phyloP scores from a whole-genome alignment of 169 alveolate species.

The Sarcocystis neurona region DNA sequence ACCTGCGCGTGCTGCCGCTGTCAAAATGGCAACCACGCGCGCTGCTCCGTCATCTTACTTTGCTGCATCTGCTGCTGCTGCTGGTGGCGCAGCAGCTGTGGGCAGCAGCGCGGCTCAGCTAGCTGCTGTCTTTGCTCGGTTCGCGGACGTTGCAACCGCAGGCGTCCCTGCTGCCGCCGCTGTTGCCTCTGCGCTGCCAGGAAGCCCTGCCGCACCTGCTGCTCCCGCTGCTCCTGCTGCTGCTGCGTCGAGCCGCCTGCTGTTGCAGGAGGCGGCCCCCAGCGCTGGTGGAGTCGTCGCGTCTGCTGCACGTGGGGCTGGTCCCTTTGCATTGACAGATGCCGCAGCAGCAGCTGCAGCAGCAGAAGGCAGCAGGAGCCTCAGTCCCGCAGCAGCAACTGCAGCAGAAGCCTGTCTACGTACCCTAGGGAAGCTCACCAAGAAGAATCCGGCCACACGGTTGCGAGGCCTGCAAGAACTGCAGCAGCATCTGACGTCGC shows the following conservation, averaged over 20 bases:
- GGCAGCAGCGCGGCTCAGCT: conserved; percentile 43
- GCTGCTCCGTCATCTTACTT: not conserved
- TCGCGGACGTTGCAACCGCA: not conserved
- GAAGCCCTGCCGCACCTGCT: not conserved
- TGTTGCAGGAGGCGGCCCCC: not conserved
- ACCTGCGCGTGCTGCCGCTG: no score
- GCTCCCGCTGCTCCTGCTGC: not conserved
- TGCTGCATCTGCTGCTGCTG: not conserved
- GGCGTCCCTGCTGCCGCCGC: not conserved
- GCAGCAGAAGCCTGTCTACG: not conserved
- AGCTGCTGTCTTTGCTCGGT: conserved; percentile 37
- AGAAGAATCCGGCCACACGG: conserved; percentile 32
- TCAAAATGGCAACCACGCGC: no score
- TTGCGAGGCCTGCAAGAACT: conserved; percentile 35
- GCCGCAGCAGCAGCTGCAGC: no score
- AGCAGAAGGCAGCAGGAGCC: not conserved
- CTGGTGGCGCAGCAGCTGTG: not conserved
- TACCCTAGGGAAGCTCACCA: conserved; percentile 15
- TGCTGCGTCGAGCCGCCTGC: not conserved
- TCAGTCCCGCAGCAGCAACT: conserved; percentile 15
- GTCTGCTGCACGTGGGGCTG: not conserved
- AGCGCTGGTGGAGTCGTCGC: not conserved
- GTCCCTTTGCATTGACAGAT: no score
- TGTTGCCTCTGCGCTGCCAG: not conserved
- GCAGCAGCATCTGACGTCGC: not conserved